Conservation (phyloP, 2,329 filamentous ascomycete species). For the Penicillium digitatum region DNA sequence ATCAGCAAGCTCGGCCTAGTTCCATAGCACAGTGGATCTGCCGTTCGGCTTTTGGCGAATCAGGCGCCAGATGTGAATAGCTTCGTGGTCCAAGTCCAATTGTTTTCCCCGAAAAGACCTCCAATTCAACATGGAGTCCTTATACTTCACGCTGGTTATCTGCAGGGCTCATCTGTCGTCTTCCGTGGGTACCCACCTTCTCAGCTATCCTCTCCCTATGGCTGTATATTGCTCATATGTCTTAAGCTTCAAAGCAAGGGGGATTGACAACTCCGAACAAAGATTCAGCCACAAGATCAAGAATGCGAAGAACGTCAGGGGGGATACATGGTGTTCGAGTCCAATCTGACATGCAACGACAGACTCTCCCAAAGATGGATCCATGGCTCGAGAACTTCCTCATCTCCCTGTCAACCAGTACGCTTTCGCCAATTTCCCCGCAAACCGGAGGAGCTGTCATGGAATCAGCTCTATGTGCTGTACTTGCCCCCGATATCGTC, state of each 20-base stretch:
- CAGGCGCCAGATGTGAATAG: not conserved
- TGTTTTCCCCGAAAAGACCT: not conserved
- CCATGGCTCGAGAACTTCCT: not conserved
- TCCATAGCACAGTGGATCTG: not conserved
- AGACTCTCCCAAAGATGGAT: not conserved
- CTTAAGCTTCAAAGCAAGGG: not conserved
- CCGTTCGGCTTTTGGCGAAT: not conserved
- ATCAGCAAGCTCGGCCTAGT: not conserved
- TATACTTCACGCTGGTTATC: too few species aligned
- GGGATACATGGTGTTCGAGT: not conserved
- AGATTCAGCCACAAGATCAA: not conserved
- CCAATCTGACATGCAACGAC: too few species aligned
- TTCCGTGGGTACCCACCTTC: not conserved
- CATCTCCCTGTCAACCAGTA: not conserved
- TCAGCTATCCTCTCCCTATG: not conserved
- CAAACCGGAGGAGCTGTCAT: slow-evolving; percentile 7
- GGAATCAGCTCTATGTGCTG: not conserved
- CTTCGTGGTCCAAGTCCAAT: not conserved
- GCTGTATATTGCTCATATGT: not conserved
- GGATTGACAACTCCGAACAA: not conserved
- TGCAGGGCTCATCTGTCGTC: not conserved
- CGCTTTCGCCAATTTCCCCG: not conserved
- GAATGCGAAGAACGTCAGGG: not conserved
- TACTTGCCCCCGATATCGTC: not conserved
- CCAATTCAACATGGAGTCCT: not conserved